Base-by-base conservation (phyloP, 805 yeast species). In the Candida chilensis region DNA sequence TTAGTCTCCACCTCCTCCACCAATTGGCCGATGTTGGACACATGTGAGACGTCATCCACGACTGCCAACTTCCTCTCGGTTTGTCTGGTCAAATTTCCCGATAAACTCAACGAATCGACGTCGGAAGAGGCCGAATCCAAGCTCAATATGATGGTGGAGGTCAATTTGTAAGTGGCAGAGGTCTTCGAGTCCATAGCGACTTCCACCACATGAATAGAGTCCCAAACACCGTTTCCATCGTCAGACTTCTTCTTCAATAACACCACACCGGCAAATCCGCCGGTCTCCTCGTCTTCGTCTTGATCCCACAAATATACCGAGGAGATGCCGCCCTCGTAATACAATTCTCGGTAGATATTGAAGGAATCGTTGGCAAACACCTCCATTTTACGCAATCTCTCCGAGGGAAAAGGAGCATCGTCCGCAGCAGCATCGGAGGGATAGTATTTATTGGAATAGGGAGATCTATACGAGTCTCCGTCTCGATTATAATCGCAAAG, bases 401-500 rank as follows among this genome's bases (percentile, higher is more conserved):
- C 57, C 3, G 83, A 67, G 8, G 96, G 96, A 41, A 61, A 75
- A 7, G 92, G 87, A 3, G 86, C 83, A 16, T 84, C 92, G 15
- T 61, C 67, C 29, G 68, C 80, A 30, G 68, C 78, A 5, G 62
- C 50, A 6, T 57, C 43, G 5, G 31, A 35, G 0, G 83, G 81
- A 38, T 65, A 71, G 55, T 83, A 90, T 37, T 66, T 64, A 49
- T 86, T 86, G 14, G 85, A 69, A 86, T 90, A 87, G 5, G 97
- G 98, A 0, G 95, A 83, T 42, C 97, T 69, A 56, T 71, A 83
- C 14, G 88, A 78, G 54, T 90, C 97, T 5, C 94, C 88, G 48
- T 90, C 98, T 42, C 98, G 70, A 55, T 90, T 90, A 52, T 90
- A 90, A 52, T 90, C 98, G 57, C 97, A 90, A 31, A 88, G 73